phyloP scores from a whole-genome alignment of 768 basidiomycete species.

The Calocybe gangraenosa region DNA sequence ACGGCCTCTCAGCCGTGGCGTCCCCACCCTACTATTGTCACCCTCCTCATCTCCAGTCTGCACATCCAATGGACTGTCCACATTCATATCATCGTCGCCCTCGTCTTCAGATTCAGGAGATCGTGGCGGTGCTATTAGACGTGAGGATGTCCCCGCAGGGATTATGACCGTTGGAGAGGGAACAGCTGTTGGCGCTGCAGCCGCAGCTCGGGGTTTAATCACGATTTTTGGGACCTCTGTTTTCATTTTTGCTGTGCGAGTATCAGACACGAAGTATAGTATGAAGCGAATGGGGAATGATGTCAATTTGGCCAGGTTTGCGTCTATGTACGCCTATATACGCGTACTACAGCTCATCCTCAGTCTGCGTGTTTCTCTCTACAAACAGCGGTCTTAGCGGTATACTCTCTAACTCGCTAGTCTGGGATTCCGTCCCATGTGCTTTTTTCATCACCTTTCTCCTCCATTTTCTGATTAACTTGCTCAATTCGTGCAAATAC shows the following conservation, averaged over 20 bases:
- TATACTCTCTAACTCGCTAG: too few relatives aligned
- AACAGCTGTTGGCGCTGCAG: slow-evolving; percentile 18
- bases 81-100: slow-evolving; percentile 36
- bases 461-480: neutral
- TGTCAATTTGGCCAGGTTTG: too few relatives aligned
- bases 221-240: slow-evolving; percentile 40
- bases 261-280: too few relatives aligned
- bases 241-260: too few relatives aligned
- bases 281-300: too few relatives aligned
- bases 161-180: slow-evolving; percentile 14
- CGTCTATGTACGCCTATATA: too few relatives aligned
- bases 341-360: too few relatives aligned
- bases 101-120: slow-evolving; percentile 25
- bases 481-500: neutral
- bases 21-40: slow-evolving; percentile 21
- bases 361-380: slow-evolving; percentile 1
- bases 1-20: slow-evolving; percentile 35
- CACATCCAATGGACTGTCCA: slow-evolving; percentile 29
- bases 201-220: slow-evolving; percentile 37
- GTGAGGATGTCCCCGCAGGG: slow-evolving; percentile 22
- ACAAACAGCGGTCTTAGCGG: neutral
- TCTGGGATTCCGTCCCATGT: neutral
- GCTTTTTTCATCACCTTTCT: neutral
- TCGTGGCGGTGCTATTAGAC: slow-evolving; percentile 16
- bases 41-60: slow-evolving; percentile 26